Conservation (phyloP, 805 yeast species). For the Jamesozyma jinghongensis region DNA sequence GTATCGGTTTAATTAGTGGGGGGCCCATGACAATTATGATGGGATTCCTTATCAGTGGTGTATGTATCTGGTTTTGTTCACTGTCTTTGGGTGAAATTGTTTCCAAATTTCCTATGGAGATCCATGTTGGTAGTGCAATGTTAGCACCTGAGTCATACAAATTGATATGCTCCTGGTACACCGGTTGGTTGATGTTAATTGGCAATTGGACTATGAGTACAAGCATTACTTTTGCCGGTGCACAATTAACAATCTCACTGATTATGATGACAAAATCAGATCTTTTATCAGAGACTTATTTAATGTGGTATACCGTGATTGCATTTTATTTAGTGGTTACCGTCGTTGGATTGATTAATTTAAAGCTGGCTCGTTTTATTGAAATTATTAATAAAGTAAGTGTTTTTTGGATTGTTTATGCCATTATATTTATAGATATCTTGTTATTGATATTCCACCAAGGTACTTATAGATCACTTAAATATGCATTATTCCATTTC, state of each 20-base stretch:
- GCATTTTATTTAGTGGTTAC: conserved; percentile 49
- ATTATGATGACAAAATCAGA: conserved; percentile 52
- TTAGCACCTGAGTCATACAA: conserved; percentile 51
- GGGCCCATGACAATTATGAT: conserved; percentile 67
- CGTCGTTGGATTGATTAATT: conserved; percentile 54
- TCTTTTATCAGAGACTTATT: conserved; percentile 43
- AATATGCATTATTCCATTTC: conserved; percentile 53
- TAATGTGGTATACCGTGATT: conserved; percentile 41
- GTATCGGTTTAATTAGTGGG: conserved; percentile 65
- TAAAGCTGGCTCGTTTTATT: conserved; percentile 48
- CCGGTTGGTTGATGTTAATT: conserved; percentile 65
- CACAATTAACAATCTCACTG: conserved; percentile 61
- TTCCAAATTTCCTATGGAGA: conserved; percentile 67
- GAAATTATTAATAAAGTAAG: conserved; percentile 59
- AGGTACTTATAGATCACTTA: conserved; percentile 47
- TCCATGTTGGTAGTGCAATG: conserved; percentile 69
- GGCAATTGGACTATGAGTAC: conserved; percentile 76
- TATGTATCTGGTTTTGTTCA: conserved; percentile 56
- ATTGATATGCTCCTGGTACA: conserved; percentile 59
- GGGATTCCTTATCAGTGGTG: conserved; percentile 62
- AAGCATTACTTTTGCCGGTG: conserved; percentile 65
- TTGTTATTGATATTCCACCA: conserved; percentile 48
- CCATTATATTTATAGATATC: conserved; percentile 59
- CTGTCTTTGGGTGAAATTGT: conserved; percentile 69
- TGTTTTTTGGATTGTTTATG: conserved; percentile 67